A percentile compares a stretch with the other conserved stretches of the same genome.
These are phyloP conservation scores for Apophysomyces elegans DNA, from an alignment of 371 early-diverging fungal species.

Conservation along the genomic window DNA sequence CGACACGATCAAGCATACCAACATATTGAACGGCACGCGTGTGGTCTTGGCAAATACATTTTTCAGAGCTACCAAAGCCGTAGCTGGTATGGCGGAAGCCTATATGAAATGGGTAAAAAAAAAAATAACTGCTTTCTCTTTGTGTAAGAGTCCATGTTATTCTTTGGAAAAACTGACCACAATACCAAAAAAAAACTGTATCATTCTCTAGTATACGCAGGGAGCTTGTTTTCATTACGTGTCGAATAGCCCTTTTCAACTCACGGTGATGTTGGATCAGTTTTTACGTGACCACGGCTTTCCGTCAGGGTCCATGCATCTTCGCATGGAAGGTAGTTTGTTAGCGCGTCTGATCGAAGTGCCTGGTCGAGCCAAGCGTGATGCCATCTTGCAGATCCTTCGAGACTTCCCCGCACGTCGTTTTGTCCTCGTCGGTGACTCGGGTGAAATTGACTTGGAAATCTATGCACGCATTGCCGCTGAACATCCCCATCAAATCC, in stretches of 20 bases:
- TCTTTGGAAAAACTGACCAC: no score
- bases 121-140: conserved; percentile 7
- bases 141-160: neutral
- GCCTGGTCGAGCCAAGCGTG: conserved; percentile 60
- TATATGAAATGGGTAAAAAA: conserved; percentile 66
- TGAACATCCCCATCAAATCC: conserved; percentile 65
- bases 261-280: conserved; percentile 71
- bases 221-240: conserved; percentile 90
- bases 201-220: conserved; percentile 46
- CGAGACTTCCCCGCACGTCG: conserved; percentile 81
- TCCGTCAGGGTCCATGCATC: conserved; percentile 82
- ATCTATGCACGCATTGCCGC: conserved; percentile 70
- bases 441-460: conserved; percentile 90
- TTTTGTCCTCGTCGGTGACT: conserved; percentile 90
- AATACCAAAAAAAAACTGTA: no score
- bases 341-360: conserved; percentile 39
- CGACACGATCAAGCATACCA: conserved; percentile 87
- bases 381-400: conserved; percentile 59
- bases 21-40: conserved; percentile 70
- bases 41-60: conserved; percentile 74
- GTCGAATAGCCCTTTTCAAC: conserved; percentile 88
- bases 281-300: conserved; percentile 76
- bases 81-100: conserved; percentile 74
- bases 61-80: conserved; percentile 60
- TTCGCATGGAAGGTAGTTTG: conserved; percentile 59